Evolutionary conservation across 2,329 filamentous ascomycete genomes (phyloP).

Genomic region (Sporothrix globosa): DNA sequence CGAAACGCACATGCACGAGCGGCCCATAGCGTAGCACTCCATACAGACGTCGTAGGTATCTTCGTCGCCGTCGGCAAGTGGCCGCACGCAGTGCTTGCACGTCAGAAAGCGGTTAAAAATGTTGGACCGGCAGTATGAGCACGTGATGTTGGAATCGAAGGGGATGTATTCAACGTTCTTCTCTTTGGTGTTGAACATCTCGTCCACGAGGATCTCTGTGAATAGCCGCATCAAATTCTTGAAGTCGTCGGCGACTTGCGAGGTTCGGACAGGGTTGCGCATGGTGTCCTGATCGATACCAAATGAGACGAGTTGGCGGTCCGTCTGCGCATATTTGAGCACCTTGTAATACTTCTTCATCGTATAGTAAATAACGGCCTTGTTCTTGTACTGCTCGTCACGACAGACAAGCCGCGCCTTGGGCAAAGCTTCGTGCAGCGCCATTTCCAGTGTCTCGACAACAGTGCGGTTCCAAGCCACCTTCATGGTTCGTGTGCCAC

Average conservation of each 20-base stretch:
- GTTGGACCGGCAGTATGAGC: constrained; percentile 92
- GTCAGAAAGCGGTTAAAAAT: constrained; percentile 97
- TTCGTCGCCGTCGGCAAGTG: constrained; percentile 66
- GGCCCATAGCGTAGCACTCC: constrained; percentile 98
- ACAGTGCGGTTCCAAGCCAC: constrained; percentile 98
- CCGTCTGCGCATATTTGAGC: constrained; percentile 58
- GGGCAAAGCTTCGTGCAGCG: constrained; percentile 82
- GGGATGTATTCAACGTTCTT: constrained; percentile 73
- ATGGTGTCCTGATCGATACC: constrained; percentile 52
- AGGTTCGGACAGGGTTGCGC: constrained; percentile 51
- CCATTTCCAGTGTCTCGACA: constrained; percentile 84
- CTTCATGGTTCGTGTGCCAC: constrained; percentile 93
- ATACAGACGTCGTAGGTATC: constrained; percentile 96
- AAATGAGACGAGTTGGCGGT: constrained; percentile 50
- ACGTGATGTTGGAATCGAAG: constrained; percentile 90
- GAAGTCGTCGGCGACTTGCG: constrained; percentile 81
- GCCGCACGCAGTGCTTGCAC: constrained; percentile 78
- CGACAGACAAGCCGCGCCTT: constrained; percentile 89
- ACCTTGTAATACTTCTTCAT: constrained; percentile 75
- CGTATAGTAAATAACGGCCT: constrained; percentile 89
- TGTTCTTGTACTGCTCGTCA: constrained; percentile 99
- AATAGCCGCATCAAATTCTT: constrained; percentile 77
- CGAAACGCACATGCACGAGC: constrained; percentile 87
- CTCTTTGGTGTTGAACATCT: constrained; percentile 78
- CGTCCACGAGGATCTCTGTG: constrained; percentile 77